phyloP scores from a whole-genome alignment of 2,329 filamentous ascomycete species.

The Cladorrhinum sp. region DNA sequence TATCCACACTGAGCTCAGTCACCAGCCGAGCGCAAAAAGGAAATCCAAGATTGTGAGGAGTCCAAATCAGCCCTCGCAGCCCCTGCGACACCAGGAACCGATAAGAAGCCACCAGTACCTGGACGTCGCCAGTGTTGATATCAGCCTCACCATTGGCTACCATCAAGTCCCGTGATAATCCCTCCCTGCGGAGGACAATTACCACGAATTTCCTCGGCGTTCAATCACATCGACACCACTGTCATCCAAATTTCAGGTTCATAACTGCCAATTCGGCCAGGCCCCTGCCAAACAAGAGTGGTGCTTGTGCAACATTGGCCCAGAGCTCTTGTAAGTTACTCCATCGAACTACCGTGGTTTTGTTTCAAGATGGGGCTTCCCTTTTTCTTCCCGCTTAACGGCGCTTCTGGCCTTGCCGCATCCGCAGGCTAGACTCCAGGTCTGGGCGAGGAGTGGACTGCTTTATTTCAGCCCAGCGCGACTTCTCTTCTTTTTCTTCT shows the following conservation, averaged over 20 bases:
- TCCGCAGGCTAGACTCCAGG: constrained; percentile 21
- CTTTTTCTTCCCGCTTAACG: constrained; percentile 19
- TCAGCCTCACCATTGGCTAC: constrained; percentile 48
- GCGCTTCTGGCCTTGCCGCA: constrained; percentile 19
- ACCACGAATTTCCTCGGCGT: constrained; percentile 29
- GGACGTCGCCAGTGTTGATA: constrained; percentile 40
- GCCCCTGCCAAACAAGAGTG: constrained; percentile 11
- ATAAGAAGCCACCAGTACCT: constrained; percentile 33
- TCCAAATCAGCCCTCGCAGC: constrained; percentile 51
- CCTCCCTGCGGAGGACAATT: constrained; percentile 42
- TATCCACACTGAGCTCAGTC: constrained; percentile 28
- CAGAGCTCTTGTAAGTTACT: constrained; percentile 23
- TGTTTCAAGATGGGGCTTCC: constrained; percentile 13
- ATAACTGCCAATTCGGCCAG: constrained; percentile 12
- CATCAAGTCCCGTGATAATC: constrained; percentile 51
- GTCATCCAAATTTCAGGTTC: constrained; percentile 16
- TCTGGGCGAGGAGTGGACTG: constrained; percentile 4
- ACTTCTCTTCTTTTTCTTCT: constrained; percentile 5
- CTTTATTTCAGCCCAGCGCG: background rate
- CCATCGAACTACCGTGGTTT: constrained; percentile 7
- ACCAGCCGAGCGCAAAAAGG: constrained; percentile 30
- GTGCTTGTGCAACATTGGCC: constrained; percentile 7
- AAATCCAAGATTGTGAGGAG: constrained; percentile 8
- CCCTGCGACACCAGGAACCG: constrained; percentile 36
- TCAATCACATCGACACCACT: constrained; percentile 32